A percentile compares a stretch with the other conserved stretches of the same genome.
Conservation (phyloP, 228 moss, liverwort and hornwort species). For the Sphagnum magellanicum region DNA sequence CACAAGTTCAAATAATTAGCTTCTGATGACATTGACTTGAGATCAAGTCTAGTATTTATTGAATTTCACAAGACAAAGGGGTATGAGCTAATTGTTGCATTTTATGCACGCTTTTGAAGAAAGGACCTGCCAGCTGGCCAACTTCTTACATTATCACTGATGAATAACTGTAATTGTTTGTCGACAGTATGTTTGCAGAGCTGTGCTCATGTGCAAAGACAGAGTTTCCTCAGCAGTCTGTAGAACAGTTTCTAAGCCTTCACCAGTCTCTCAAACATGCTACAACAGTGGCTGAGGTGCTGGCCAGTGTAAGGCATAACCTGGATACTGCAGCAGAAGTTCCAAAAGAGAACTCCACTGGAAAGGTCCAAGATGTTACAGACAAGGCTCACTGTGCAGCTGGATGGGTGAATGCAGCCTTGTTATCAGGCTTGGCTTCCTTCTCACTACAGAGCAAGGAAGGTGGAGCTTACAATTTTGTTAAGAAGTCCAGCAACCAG, state of each 20-base stretch:
- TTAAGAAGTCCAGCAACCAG: constrained; percentile 20
- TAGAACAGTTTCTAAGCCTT: constrained; percentile 78
- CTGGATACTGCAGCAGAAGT: constrained; percentile 9
- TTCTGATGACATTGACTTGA: no score
- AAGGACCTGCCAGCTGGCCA: no score
- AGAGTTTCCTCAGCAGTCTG: constrained; percentile 79
- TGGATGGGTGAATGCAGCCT: constrained; percentile 54
- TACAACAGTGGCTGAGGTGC: constrained; percentile 66
- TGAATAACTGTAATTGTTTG: neutral
- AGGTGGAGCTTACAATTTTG: constrained; percentile 2
- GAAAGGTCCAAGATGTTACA: constrained; percentile 22
- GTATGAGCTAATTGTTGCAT: no score
- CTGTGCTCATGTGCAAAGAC: constrained; percentile 71
- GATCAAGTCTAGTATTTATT: no score
- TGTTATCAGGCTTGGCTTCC: constrained; percentile 34
- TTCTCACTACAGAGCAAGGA: constrained; percentile 45
- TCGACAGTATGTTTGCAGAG: constrained; percentile 92
- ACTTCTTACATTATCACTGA: neutral
- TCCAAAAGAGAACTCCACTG: constrained; percentile 10
- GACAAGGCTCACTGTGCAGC: constrained; percentile 41
- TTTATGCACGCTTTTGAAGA: no score
- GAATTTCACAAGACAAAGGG: no score
- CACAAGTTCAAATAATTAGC: no score
- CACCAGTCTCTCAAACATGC: constrained; percentile 75
- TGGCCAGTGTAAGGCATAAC: constrained; percentile 19